A percentile compares a stretch with the other conserved stretches of the same genome.
phyloP scores from a whole-genome alignment of 2,329 filamentous ascomycete species.

The Colletotrichum ledebouriae region DNA sequence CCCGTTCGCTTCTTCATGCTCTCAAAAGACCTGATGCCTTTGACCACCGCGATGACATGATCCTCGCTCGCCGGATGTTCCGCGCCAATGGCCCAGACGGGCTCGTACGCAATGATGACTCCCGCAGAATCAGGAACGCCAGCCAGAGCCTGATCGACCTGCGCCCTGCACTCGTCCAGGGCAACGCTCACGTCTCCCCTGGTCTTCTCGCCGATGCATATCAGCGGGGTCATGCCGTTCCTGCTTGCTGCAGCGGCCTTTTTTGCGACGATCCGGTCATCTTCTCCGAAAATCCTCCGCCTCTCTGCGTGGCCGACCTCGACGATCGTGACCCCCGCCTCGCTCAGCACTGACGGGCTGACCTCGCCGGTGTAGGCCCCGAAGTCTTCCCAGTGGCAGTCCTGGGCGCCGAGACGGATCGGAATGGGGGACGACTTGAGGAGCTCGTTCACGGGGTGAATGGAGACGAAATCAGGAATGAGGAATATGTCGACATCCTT shows the following conservation, averaged over 20 bases:
- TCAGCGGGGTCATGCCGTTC: slow-evolving; percentile 80
- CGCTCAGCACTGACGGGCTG: slow-evolving; percentile 75
- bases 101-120: slow-evolving; percentile 86
- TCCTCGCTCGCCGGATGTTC: slow-evolving; percentile 77
- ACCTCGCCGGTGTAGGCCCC: slow-evolving; percentile 86
- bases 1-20: slow-evolving; percentile 66
- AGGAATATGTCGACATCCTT: slow-evolving; percentile 75
- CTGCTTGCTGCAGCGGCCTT: slow-evolving; percentile 78
- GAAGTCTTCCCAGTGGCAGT: slow-evolving; percentile 76
- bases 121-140: slow-evolving; percentile 73
- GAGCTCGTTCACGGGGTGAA: slow-evolving; percentile 65
- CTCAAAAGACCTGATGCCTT: slow-evolving; percentile 69
- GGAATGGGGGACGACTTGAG: slow-evolving; percentile 64
- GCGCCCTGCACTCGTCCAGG: slow-evolving; percentile 73
- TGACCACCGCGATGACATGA: slow-evolving; percentile 79
- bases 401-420: slow-evolving; percentile 76
- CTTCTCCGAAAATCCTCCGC: slow-evolving; percentile 78
- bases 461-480: slow-evolving; percentile 81
- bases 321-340: slow-evolving; percentile 78
- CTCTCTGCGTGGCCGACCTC: slow-evolving; percentile 88
- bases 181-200: slow-evolving; percentile 66
- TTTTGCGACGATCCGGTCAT: slow-evolving; percentile 73
- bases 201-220: slow-evolving; percentile 83
- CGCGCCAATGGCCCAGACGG: slow-evolving; percentile 90
- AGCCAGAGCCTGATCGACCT: slow-evolving; percentile 74